Evolutionary conservation across 1,139 yeast species (phyloP).

Genomic region (Torulaspora globosa): DNA sequence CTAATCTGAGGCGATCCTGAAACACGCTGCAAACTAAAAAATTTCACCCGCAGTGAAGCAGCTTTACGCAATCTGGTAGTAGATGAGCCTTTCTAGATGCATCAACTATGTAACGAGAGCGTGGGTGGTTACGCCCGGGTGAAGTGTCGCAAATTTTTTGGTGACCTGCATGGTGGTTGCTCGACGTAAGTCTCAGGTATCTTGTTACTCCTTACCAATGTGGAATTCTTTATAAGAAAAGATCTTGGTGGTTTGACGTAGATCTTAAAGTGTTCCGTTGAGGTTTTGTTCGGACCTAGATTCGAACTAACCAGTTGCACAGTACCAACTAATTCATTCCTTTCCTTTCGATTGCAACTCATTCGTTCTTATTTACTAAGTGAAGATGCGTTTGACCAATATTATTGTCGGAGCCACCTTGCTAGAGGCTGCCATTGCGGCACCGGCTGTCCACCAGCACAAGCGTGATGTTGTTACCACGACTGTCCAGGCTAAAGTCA

Average conservation of each 20-base stretch:
- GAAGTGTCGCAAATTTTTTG: background rate
- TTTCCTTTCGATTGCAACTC: conserved; percentile 12
- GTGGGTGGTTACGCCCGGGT: background rate
- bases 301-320: conserved; percentile 6
- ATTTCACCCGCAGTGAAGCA: background rate
- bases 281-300: background rate
- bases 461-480: conserved; percentile 47
- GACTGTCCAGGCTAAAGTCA: conserved; percentile 41
- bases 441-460: conserved; percentile 43
- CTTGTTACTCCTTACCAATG: background rate
- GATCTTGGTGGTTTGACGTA: no score
- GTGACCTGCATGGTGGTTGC: conserved; percentile 1
- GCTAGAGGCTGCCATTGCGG: conserved; percentile 38
- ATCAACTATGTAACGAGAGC: background rate
- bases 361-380: conserved; percentile 3
- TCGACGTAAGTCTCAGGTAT: conserved; percentile 2
- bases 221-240: background rate
- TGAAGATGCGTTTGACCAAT: conserved; percentile 37
- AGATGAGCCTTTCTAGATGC: background rate
- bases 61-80: no score
- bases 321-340: conserved; percentile 15
- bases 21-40: conserved; percentile 1
- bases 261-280: no score
- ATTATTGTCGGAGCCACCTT: conserved; percentile 39
- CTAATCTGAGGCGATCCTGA: background rate